A percentile compares a stretch with the other conserved stretches of the same genome.
Evolutionary conservation across 2,329 filamentous ascomycete genomes (phyloP).

Genomic region (Calonectria montana): DNA sequence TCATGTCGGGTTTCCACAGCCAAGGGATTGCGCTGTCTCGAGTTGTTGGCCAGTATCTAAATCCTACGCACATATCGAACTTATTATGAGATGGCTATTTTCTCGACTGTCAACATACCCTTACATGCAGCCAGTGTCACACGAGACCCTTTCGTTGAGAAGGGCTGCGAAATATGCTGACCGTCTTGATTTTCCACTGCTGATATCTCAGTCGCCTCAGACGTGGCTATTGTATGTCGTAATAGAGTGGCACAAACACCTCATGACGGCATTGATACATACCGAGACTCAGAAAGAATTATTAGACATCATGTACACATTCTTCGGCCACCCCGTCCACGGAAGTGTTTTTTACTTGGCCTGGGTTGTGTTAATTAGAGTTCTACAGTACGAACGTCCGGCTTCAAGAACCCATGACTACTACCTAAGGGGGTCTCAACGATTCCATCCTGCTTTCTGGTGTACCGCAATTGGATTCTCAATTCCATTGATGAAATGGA

Average conservation of each 20-base stretch:
- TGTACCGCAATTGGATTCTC: not conserved
- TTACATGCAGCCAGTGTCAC: not conserved
- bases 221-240: not conserved
- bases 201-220: not conserved
- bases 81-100: not conserved
- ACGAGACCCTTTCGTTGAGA: not conserved
- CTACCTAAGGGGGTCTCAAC: not conserved
- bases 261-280: not conserved
- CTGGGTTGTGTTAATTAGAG: not conserved
- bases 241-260: not conserved
- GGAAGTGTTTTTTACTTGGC: not conserved
- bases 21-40: not conserved
- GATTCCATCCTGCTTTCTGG: not conserved
- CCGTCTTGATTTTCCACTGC: not conserved
- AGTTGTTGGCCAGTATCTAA: not conserved
- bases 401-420: not conserved
- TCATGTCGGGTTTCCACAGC: not conserved
- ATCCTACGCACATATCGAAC: not conserved
- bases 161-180: not conserved
- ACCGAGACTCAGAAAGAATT: not conserved
- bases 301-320: not conserved
- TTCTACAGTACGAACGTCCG: not conserved
- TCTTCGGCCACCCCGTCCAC: not conserved
- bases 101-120: not conserved
- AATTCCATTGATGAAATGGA: not conserved